A percentile compares a stretch with the other conserved stretches of the same genome.
Conservation (phyloP, 2,329 filamentous ascomycete genomes). For the Graphilbum ipis-grandicollis region DNA sequence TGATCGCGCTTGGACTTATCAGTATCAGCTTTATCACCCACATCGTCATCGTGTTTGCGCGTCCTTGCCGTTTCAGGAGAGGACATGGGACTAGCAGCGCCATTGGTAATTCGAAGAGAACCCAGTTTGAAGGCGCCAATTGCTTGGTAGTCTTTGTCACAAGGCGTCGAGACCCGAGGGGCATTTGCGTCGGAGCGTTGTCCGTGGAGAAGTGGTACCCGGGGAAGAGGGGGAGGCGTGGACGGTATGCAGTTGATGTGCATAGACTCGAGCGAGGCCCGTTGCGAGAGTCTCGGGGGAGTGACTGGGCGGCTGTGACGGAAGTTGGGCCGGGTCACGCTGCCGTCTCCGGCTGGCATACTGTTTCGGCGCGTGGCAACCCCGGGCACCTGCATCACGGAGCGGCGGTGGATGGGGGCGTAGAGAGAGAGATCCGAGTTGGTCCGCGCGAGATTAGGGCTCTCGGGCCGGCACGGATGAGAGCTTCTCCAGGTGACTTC, state of each 20-base stretch:
- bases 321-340: slow-evolving; percentile 15
- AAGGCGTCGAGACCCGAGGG: slow-evolving; percentile 28
- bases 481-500: slow-evolving; percentile 20
- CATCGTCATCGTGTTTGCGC: neutral
- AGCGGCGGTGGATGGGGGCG: slow-evolving; percentile 28
- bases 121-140: slow-evolving; percentile 46
- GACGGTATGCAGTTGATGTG: slow-evolving; percentile 12
- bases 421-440: slow-evolving; percentile 31
- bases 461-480: slow-evolving; percentile 14
- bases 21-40: neutral
- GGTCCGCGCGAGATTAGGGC: slow-evolving; percentile 17
- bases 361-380: slow-evolving; percentile 25
- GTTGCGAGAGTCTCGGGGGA: slow-evolving; percentile 20
- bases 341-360: slow-evolving; percentile 8
- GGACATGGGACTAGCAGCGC: slow-evolving; percentile 29
- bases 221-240: slow-evolving; percentile 1
- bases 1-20: neutral
- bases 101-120: slow-evolving; percentile 44
- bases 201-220: neutral
- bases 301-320: slow-evolving; percentile 21
- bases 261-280: slow-evolving; percentile 21
- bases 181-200: slow-evolving; percentile 8
- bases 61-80: slow-evolving; percentile 2
- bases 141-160: slow-evolving; percentile 39
- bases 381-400: slow-evolving; percentile 29